These are phyloP conservation scores for Sporothrix brasiliensis DNA, from an alignment of 2,329 filamentous ascomycete species.

Conservation along the genomic window DNA sequence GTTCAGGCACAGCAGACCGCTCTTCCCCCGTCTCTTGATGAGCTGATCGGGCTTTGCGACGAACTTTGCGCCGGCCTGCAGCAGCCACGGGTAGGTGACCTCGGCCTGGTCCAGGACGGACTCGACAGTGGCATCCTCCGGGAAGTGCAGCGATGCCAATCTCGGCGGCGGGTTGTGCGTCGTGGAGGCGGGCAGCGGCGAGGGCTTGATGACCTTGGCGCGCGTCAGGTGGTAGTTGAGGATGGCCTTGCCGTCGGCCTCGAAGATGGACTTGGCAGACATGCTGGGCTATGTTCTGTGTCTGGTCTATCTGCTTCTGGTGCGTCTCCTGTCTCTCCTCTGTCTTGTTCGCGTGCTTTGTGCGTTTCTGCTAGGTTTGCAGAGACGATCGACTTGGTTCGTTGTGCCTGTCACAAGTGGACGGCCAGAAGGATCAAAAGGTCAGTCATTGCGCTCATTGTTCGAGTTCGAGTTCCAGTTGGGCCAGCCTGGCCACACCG, in stretches of 20 bases:
- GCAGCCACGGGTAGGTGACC: slow-evolving; percentile 94
- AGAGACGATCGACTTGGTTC: not conserved
- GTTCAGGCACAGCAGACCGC: slow-evolving; percentile 92
- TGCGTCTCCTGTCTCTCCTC: not conserved
- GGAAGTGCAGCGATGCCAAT: slow-evolving; percentile 90
- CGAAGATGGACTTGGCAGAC: slow-evolving; percentile 96
- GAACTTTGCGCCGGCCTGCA: slow-evolving; percentile 81
- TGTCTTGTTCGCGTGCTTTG: slow-evolving; percentile 9
- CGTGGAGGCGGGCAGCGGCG: slow-evolving; percentile 78
- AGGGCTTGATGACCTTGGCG: slow-evolving; percentile 95
- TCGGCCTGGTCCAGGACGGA: slow-evolving; percentile 93
- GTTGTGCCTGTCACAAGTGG: slow-evolving; percentile 17
- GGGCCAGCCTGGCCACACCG: not conserved
- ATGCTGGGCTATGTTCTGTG: slow-evolving; percentile 50
- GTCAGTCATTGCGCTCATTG: slow-evolving; percentile 13
- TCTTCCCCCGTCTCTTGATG: slow-evolving; percentile 99
- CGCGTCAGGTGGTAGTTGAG: slow-evolving; percentile 99
- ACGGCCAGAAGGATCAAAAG: slow-evolving; percentile 3
- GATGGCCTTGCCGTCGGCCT: slow-evolving; percentile 99
- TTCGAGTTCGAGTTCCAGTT: not conserved
- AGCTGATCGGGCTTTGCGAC: slow-evolving; percentile 99
- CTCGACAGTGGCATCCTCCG: slow-evolving; percentile 80
- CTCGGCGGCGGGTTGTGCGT: slow-evolving; percentile 92
- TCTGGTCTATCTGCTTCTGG: slow-evolving; percentile 14
- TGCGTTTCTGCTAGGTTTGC: slow-evolving; percentile 6